Evolutionary conservation across 1,284 basidiomycete genomes (phyloP), one percentile per base, ranked within the genome.

Genomic region (Cryptococcus hybrid): DNA sequence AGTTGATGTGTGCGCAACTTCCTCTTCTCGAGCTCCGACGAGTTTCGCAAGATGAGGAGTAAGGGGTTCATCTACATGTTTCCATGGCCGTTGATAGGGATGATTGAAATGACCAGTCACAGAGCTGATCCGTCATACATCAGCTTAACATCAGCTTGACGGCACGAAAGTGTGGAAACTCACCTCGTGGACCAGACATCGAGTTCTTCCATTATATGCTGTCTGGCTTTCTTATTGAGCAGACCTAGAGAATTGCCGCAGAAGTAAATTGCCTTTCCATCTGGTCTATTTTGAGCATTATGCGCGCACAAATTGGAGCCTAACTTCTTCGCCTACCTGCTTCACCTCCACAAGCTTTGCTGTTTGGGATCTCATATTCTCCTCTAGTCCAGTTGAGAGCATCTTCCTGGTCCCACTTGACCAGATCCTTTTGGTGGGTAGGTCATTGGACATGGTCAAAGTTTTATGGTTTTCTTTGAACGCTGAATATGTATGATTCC

Each of bases 221-320:
- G 71, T 59, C 85, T 82, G 24, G 91, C 87, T 43, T 84, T 82
- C 73, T 87, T 90, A 46, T 89, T 84, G 67, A 93, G 81, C 49
- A 88, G 83, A 1, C 95, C 95, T 3, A 99, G 84, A 46, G 93
- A 97, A 80, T 99, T 99, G 47, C 95, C 96, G 76, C 92, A 96
- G 52, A 99, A 86, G 78, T 99, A 99, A 44, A 88, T 85, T 2
- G 71, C 68, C 24, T 74, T 65, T 7, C 72, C 74, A 35, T 75
- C 72, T 68, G 57, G 44, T 56, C 35, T 6, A 11, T 39, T 24
- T 13, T 30, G 8, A 3, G 36, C n/a, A 24, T 8, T 50, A 18
- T 37, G 38, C 18, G 18, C 1, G 18, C 18, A n/a, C 40, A n/a
- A 42, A 7, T 9, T 18, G 18, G 51, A 18, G 3, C 18, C 18